A percentile compares a stretch with the other conserved stretches of the same genome.
Conservation (phyloP, 2,329 filamentous ascomycete species). For the Metarhizium guizhouense region DNA sequence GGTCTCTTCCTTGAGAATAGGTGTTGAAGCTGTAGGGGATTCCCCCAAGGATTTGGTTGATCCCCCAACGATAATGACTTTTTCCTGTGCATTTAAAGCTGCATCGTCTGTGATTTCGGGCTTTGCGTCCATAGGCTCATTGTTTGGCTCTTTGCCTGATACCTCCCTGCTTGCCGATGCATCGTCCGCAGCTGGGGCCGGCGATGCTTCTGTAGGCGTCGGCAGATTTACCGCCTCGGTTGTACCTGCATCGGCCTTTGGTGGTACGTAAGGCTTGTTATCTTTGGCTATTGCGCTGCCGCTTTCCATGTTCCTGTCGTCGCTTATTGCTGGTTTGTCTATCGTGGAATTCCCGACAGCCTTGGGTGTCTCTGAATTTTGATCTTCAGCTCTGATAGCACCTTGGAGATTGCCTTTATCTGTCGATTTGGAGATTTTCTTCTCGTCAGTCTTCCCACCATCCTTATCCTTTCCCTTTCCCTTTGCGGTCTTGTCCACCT, state of each 20-base stretch:
- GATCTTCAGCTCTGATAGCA: not conserved
- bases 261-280: not conserved
- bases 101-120: not conserved
- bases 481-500: constrained; percentile 23
- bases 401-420: constrained; percentile 10
- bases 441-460: not conserved
- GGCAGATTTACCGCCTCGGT: not conserved
- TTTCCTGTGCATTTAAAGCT: not conserved
- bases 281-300: not conserved
- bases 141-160: not conserved
- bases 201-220: not conserved
- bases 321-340: not conserved
- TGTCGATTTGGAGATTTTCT: constrained; percentile 1
- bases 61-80: not conserved
- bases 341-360: not conserved
- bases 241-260: not conserved
- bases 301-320: not conserved
- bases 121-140: not conserved
- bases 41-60: not conserved
- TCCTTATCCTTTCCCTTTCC: constrained; percentile 20
- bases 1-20: not conserved
- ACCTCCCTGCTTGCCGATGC: not conserved
- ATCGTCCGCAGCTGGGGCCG: not conserved
- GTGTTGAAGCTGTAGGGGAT: not conserved
- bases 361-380: not conserved